Percentiles rank a stretch among this genome's conserved stretches.
Evolutionary conservation across 345 rosid species (phyloP).

Genomic region (Eucalyptus erythrocorys): DNA sequence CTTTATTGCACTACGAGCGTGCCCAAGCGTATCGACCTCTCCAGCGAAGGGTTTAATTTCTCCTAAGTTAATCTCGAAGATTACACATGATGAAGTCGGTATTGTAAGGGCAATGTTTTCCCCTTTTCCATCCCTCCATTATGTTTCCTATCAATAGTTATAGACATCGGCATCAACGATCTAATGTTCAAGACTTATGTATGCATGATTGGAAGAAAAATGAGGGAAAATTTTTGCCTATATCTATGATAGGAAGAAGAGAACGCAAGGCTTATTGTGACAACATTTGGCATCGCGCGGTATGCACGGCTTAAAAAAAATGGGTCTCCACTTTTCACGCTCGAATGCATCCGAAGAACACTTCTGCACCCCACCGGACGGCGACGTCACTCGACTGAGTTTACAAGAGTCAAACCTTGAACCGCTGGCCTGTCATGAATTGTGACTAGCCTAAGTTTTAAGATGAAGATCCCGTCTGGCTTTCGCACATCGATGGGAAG

Average conservation of each 20-base stretch:
- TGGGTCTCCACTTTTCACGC: not conserved
- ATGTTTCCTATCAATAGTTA: not conserved
- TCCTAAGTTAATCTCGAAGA: not conserved
- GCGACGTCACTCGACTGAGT: not conserved
- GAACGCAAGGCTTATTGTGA: not conserved
- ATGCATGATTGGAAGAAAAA: not conserved
- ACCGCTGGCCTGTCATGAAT: not conserved
- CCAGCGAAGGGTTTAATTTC: not conserved
- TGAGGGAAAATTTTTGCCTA: accelerated
- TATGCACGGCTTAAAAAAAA: not conserved
- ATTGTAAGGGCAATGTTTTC: not conserved
- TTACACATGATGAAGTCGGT: not conserved
- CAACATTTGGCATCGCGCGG: not conserved
- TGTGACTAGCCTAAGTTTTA: not conserved
- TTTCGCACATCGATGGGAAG: not conserved
- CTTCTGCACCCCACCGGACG: not conserved
- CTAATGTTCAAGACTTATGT: not conserved
- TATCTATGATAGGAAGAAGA: not conserved
- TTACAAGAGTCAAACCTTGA: not conserved
- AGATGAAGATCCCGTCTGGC: not conserved
- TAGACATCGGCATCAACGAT: not conserved
- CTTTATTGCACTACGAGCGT: not conserved
- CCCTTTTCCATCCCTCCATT: not conserved
- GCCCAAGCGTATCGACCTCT: not conserved
- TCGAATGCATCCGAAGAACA: not conserved